Evolutionary conservation across 2,329 filamentous ascomycete species (phyloP).

Genomic region (Botrytis deweyae): DNA sequence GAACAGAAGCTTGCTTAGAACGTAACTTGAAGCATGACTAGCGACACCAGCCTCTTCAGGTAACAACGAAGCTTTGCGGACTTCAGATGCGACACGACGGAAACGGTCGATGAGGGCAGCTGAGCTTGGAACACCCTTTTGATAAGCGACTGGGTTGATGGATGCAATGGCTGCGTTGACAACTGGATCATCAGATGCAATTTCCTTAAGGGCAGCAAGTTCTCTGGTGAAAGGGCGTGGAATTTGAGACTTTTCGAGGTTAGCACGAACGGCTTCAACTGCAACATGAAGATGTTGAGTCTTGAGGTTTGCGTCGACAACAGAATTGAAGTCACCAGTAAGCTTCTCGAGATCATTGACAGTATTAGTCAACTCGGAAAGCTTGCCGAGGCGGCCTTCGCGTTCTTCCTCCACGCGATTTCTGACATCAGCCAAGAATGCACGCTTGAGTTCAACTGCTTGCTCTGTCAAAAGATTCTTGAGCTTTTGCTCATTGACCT

Average conservation of each 20-base stretch:
- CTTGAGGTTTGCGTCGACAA: slow-evolving; percentile 85
- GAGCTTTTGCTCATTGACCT: slow-evolving; percentile 78
- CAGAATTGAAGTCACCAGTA: slow-evolving; percentile 83
- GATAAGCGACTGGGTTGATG: slow-evolving; percentile 91
- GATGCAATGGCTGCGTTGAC: slow-evolving; percentile 94
- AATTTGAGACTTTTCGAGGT: slow-evolving; percentile 70
- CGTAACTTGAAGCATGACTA: slow-evolving; percentile 84
- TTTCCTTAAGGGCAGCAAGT: slow-evolving; percentile 90
- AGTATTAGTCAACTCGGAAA: slow-evolving; percentile 73
- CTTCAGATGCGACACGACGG: slow-evolving; percentile 86
- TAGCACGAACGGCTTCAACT: slow-evolving; percentile 85
- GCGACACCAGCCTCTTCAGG: slow-evolving; percentile 94
- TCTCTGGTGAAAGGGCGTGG: slow-evolving; percentile 88
- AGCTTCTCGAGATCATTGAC: slow-evolving; percentile 85
- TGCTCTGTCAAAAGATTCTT: slow-evolving; percentile 88
- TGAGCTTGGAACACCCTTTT: slow-evolving; percentile 80
- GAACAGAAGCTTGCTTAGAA: slow-evolving; percentile 93
- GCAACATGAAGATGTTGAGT: slow-evolving; percentile 97
- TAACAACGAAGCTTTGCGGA: slow-evolving; percentile 88
- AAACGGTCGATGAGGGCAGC: slow-evolving; percentile 93
- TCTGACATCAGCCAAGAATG: slow-evolving; percentile 77
- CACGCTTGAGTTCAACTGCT: slow-evolving; percentile 81
- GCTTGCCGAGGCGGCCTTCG: slow-evolving; percentile 78
- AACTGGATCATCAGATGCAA: slow-evolving; percentile 78
- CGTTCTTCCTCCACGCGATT: slow-evolving; percentile 86